phyloP scores from a whole-genome alignment of 306 rosid genomes.

The Elaeagnus macrophylla region DNA sequence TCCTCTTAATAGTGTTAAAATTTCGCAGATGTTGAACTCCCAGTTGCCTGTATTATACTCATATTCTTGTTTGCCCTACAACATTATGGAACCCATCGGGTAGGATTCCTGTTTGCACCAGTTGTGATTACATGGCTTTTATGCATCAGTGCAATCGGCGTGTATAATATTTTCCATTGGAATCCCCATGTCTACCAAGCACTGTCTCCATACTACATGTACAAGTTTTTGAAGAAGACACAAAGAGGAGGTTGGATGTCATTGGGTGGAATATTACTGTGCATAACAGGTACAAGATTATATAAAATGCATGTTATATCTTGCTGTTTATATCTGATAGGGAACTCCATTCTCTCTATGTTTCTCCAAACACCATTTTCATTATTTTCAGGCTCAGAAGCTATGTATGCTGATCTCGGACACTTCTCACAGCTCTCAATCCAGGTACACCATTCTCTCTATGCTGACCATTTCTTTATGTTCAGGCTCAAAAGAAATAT shows the following conservation, averaged over 20 bases:
- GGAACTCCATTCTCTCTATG: background rate
- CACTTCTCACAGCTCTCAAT: constrained; percentile 69
- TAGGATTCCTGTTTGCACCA: constrained; percentile 85
- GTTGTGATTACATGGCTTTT: constrained; percentile 80
- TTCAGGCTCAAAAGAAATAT: too few relatives aligned
- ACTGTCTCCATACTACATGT: constrained; percentile 89
- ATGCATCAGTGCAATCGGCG: constrained; percentile 87
- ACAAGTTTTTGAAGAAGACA: constrained; percentile 74
- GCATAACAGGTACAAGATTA: constrained; percentile 70
- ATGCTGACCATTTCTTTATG: too few relatives aligned
- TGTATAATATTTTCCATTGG: constrained; percentile 77
- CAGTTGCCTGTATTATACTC: constrained; percentile 76
- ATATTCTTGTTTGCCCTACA: constrained; percentile 72
- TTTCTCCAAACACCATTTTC: constrained; percentile 21
- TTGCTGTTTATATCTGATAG: background rate
- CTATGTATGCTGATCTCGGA: constrained; percentile 95
- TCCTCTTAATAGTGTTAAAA: constrained; percentile 19
- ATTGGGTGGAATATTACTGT: constrained; percentile 75
- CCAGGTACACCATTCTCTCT: constrained; percentile 17
- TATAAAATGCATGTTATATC: constrained; percentile 14
- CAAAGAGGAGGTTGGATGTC: constrained; percentile 91
- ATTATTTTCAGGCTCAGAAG: constrained; percentile 73
- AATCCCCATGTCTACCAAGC: constrained; percentile 85
- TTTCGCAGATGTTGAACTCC: constrained; percentile 82
- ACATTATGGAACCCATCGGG: constrained; percentile 86